phyloP scores from a whole-genome alignment of 768 basidiomycete genomes.

The Psilocybe azurescens region DNA sequence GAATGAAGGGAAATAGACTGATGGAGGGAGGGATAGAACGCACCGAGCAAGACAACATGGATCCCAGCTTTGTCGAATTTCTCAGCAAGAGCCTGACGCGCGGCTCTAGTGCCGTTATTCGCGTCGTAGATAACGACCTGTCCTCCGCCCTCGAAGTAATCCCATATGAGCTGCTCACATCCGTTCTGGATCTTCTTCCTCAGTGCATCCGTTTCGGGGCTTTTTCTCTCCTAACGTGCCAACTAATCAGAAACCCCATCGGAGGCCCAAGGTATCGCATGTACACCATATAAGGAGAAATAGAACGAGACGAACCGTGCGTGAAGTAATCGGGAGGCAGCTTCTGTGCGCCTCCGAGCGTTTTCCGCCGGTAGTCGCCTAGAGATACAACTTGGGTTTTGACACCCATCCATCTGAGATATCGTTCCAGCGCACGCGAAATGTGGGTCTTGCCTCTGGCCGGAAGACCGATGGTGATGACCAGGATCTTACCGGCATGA shows the following conservation, averaged over 20 bases:
- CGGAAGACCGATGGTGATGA: conserved; percentile 91
- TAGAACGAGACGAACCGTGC: conserved; percentile 53
- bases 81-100: conserved; percentile 74
- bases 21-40: conserved; percentile 18
- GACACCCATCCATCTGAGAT: conserved; percentile 97
- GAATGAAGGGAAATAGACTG: not conserved
- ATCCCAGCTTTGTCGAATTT: conserved; percentile 87
- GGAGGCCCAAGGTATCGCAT: not conserved
- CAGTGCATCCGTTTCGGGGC: conserved; percentile 78
- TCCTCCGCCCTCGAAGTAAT: conserved; percentile 85
- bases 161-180: conserved; percentile 89
- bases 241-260: not conserved
- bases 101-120: conserved; percentile 82
- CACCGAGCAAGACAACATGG: conserved; percentile 94
- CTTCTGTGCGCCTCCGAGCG: conserved; percentile 85
- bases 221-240: conserved; percentile 65
- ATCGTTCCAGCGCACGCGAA: conserved; percentile 93
- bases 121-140: conserved; percentile 99
- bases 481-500: conserved; percentile 94
- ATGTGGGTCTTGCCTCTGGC: conserved; percentile 98
- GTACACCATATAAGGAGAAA: not conserved
- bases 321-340: conserved; percentile 94
- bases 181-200: conserved; percentile 76
- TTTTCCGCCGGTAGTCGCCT: conserved; percentile 93
- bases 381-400: conserved; percentile 95